Evolutionary conservation across 495 filamentous ascomycete species (phyloP).

Genomic region (Amniculicola lignicola): DNA sequence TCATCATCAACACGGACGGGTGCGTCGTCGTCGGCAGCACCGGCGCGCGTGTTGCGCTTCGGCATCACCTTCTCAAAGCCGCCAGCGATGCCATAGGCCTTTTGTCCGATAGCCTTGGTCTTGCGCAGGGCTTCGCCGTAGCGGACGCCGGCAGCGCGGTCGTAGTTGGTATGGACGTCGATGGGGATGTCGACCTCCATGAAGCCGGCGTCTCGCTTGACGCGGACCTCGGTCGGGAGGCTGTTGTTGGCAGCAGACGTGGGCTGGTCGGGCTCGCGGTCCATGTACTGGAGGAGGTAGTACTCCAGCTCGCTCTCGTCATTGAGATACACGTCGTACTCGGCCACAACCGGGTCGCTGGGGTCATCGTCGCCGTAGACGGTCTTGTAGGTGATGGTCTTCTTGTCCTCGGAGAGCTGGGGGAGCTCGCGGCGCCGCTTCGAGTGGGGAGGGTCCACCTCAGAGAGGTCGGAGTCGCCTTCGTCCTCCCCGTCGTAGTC

Average conservation of each 20-base stretch:
- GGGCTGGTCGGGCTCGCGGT: slow-evolving; percentile 49
- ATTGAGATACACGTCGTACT: slow-evolving; percentile 62
- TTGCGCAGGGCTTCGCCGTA: slow-evolving; percentile 67
- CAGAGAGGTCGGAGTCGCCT: background rate
- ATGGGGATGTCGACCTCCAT: slow-evolving; percentile 75
- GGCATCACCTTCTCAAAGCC: slow-evolving; percentile 46
- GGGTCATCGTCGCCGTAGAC: slow-evolving; percentile 44
- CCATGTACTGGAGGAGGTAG: slow-evolving; percentile 69
- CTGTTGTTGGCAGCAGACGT: slow-evolving; percentile 55
- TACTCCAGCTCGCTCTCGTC: slow-evolving; percentile 40
- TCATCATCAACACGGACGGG: slow-evolving; percentile 27
- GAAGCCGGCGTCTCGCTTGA: slow-evolving; percentile 65
- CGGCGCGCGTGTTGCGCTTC: background rate
- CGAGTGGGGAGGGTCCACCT: background rate
- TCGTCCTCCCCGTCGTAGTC: background rate
- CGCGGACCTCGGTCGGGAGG: slow-evolving; percentile 58
- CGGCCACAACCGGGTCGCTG: slow-evolving; percentile 55
- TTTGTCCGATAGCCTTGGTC: slow-evolving; percentile 56
- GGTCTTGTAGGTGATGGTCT: background rate
- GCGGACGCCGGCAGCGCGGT: slow-evolving; percentile 59
- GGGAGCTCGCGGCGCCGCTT: background rate
- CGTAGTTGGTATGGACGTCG: slow-evolving; percentile 59
- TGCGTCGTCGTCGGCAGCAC: slow-evolving; percentile 4
- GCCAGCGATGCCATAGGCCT: slow-evolving; percentile 55
- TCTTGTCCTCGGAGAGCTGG: background rate